These are phyloP conservation scores for Echria macrotheca DNA, from an alignment of 495 filamentous ascomycete species.

Conservation along the genomic window DNA sequence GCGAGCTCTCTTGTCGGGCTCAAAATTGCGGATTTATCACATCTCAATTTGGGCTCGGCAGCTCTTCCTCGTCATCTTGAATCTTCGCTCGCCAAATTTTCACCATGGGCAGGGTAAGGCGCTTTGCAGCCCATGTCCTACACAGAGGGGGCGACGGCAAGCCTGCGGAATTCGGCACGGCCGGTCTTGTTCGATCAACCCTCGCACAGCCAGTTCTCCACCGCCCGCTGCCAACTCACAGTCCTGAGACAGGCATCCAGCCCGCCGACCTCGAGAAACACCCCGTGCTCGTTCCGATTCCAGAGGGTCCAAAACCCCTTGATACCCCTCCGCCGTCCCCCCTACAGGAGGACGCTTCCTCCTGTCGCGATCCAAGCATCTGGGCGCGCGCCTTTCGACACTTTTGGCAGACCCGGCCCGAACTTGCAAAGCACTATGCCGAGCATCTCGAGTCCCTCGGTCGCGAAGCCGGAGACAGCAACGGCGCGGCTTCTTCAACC, in stretches of 20 bases:
- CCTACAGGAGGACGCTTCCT: neutral
- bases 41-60: neutral
- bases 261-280: neutral
- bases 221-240: neutral
- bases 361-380: neutral
- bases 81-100: neutral
- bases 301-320: neutral
- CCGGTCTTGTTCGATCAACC: neutral
- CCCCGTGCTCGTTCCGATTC: neutral
- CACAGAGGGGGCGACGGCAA: neutral
- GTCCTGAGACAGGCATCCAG: neutral
- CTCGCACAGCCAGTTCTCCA: neutral
- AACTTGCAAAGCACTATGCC: constrained; percentile 3
- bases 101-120: neutral
- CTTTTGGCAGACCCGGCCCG: neutral
- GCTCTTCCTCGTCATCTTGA: neutral
- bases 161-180: neutral
- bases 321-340: neutral
- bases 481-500: neutral
- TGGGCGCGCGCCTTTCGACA: constrained; percentile 1
- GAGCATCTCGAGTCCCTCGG: constrained; percentile 2
- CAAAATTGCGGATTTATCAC: neutral
- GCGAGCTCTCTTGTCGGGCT: too few species aligned
- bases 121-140: neutral
- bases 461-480: neutral